Evolutionary conservation across 164 flowering plant genomes (phyloP).

Genomic region (Houttuynia cordata): DNA sequence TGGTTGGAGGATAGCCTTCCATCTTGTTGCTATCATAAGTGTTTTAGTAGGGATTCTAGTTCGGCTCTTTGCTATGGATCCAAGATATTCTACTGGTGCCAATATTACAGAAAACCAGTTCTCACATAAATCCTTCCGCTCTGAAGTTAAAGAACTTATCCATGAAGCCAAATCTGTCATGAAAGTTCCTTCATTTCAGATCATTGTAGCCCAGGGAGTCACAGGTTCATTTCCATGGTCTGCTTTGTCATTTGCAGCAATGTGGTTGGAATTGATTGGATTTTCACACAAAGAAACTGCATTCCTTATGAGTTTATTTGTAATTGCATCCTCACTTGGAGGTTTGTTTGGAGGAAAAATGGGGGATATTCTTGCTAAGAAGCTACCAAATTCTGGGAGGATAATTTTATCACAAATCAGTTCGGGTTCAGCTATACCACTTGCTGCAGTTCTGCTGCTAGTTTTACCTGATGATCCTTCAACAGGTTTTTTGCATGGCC

Average conservation of each 20-base stretch:
- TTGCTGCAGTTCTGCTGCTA: conserved; percentile 63
- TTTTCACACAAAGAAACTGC: conserved; percentile 73
- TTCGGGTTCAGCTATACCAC: conserved; percentile 78
- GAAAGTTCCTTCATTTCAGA: conserved; percentile 70
- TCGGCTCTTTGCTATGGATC: conserved; percentile 55
- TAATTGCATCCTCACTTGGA: conserved; percentile 59
- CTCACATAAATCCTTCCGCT: conserved; percentile 23
- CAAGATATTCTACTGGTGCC: conserved; percentile 33
- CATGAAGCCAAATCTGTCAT: conserved; percentile 65
- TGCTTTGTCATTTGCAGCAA: conserved; percentile 78
- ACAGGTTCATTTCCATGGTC: conserved; percentile 94
- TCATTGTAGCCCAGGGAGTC: conserved; percentile 87
- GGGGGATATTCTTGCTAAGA: conserved; percentile 67
- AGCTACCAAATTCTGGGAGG: conserved; percentile 78
- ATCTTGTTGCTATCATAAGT: conserved; percentile 64
- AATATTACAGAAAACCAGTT: conserved; percentile 6
- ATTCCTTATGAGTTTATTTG: conserved; percentile 46
- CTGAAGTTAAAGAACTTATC: conserved; percentile 47
- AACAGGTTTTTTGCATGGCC: conserved; percentile 40
- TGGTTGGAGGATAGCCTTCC: conserved; percentile 87
- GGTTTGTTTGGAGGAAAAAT: conserved; percentile 81
- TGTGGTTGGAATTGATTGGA: conserved; percentile 93
- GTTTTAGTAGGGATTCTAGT: conserved; percentile 56
- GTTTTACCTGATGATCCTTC: conserved; percentile 64
- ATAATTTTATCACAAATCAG: conserved; percentile 80